These are phyloP conservation scores for Wickerhamomyces rabaulensis DNA, from an alignment of 805 yeast genomes.

Conservation along the genomic window DNA sequence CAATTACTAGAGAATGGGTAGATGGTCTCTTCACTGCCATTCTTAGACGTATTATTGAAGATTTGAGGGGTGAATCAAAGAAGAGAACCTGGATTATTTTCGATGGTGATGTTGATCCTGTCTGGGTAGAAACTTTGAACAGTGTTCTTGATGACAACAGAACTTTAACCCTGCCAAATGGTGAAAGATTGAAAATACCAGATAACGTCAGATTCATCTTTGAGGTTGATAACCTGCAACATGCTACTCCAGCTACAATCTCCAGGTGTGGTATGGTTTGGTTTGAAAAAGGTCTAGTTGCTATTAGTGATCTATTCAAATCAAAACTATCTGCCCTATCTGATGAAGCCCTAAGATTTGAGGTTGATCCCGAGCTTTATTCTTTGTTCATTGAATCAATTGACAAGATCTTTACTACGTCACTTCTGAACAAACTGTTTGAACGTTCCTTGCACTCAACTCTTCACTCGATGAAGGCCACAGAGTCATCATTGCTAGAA, in stretches of 20 bases:
- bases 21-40: constrained; percentile 79
- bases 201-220: constrained; percentile 60
- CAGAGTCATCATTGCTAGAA: constrained; percentile 1
- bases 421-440: neutral
- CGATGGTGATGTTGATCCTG: constrained; percentile 92
- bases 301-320: constrained; percentile 16
- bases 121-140: constrained; percentile 87
- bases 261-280: constrained; percentile 90
- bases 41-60: constrained; percentile 50
- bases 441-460: neutral
- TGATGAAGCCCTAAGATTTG: neutral
- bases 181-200: constrained; percentile 75
- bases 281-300: constrained; percentile 39
- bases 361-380: neutral
- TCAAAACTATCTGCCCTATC: constrained; percentile 13
- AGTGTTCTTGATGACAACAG: constrained; percentile 89
- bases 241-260: constrained; percentile 87
- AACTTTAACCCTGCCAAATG: constrained; percentile 77
- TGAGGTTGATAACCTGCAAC: constrained; percentile 62
- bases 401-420: neutral
- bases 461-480: constrained; percentile 9
- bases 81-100: constrained; percentile 72
- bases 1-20: constrained; percentile 82
- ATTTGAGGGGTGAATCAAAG: constrained; percentile 51
- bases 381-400: neutral